Base-by-base conservation (phyloP, 2,329 filamentous ascomycete species). In the Diaporthe caulivora region DNA sequence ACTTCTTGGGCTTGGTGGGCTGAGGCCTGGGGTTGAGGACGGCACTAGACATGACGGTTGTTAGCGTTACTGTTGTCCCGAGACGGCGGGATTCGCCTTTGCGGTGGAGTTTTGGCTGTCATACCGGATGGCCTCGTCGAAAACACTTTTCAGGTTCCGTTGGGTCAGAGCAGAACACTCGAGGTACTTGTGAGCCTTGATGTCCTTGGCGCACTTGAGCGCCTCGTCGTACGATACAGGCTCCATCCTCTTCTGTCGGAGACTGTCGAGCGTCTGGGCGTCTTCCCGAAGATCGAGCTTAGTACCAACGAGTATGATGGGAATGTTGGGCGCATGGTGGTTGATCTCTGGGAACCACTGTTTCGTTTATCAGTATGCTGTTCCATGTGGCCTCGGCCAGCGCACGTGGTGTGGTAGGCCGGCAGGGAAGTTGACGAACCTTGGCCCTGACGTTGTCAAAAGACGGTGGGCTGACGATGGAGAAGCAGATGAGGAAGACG, bases 371-470 rank as follows among this genome's bases (percentile, higher is more conserved):
- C 72, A 75, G 73, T 21, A 24, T 29, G 24, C 44, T 31, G 26
- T 44, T 49, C 15, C 4, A 2, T 44, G 42, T 4, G 5, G 65
- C 65, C 57, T 44, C 24, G 57, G 37, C 37, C 26, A 71, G 24
- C 10, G 29, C 21, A 24, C 26, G 8, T 70, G 49, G 71, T 64
- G 13, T 17, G 29, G 47, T 47, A 31, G 55, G 57, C 57, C 55
- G 42, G 54, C 34, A 24, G 70, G 75, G 24, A 31, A 44, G 6
- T 37, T 54, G 10, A 80, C 88, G 78, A 87, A 98, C 95, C 93
- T 98, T 99, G 75, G 95, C 95, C 87, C 95, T 97, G 82, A 99
- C 96, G 91, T 99, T 99, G 86, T 98, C 97, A 81, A 98, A 98
- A 42, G 96, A 98, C 29, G 97, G 95, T 64, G 96, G 96, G 91